Base-by-base conservation (phyloP, 331 rosid genomes). In the Pyrus hybrid region DNA sequence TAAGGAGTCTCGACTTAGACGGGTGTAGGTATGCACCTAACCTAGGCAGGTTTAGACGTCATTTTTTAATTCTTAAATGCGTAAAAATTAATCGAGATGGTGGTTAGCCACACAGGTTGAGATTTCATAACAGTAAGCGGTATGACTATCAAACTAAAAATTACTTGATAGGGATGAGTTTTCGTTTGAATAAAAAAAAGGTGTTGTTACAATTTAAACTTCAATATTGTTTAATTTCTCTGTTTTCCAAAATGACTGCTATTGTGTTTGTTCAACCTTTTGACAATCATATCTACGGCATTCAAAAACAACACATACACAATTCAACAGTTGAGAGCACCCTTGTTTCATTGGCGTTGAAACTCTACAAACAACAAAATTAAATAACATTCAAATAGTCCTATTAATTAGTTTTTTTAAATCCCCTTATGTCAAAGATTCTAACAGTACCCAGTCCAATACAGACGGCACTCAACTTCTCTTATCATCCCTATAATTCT, bases 231-330 rank as follows among this genome's bases (percentile, higher is more conserved):
- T 13, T 53, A 54, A 45, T 23, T 22, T 4, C 63, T 63, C 1
- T 68, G 23, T 60, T 70, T 60, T 81, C 84, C 75, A 81, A 76
- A 5, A 37, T 67, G 84, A 72, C 84, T 81, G 84, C 84, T 76
- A 62, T 32, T 56, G 70, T 29, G 63, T 57, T 73, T 17, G 47
- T 79, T 63, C 74, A 79, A 76, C 78, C 7, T 11, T 30, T 64
- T 71, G 37, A 78, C 72, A 53, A 71, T 63, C 66, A 22, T 63
- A n/a, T n/a, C n/a, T n/a, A 37, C 43, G 43, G 43, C 43, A 37
- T 70, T 81, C 60, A 58, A 75, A 80, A 51, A 10, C 22, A 22
- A 5, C 21, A 47, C 49, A 30, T 61, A 13, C 25, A 70, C 51
- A 73, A 29, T 67, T 70, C 60, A 51, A 37, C 80, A 63, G 49